Percentiles rank a stretch among this genome's conserved stretches.
phyloP scores from a whole-genome alignment of 2,329 filamentous ascomycete genomes.

The Calonectria henricotiae region DNA sequence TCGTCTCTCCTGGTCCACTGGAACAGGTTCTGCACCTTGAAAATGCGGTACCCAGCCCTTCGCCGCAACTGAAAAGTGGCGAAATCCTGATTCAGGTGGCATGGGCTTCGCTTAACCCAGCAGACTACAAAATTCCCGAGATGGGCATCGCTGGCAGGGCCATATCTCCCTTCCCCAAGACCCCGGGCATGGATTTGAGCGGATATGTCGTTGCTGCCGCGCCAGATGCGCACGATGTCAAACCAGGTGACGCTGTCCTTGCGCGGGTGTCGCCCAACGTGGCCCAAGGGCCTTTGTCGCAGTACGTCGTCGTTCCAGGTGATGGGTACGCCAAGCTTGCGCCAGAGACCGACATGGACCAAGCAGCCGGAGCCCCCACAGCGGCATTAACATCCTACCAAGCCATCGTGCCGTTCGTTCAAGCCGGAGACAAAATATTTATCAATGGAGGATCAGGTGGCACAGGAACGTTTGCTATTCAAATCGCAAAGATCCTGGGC shows the following conservation, averaged over 20 bases:
- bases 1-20: slow-evolving; percentile 49
- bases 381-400: slow-evolving; percentile 68
- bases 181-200: slow-evolving; percentile 68
- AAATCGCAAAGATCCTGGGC: slow-evolving; percentile 76
- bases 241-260: slow-evolving; percentile 63
- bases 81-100: slow-evolving; percentile 63
- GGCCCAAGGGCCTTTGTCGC: slow-evolving; percentile 62
- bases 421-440: slow-evolving; percentile 71
- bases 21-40: slow-evolving; percentile 47
- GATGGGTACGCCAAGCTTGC: slow-evolving; percentile 60
- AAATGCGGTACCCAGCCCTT: slow-evolving; percentile 42
- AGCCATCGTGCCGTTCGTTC: slow-evolving; percentile 64
- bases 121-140: slow-evolving; percentile 66
- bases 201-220: slow-evolving; percentile 64
- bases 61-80: slow-evolving; percentile 45
- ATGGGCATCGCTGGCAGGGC: slow-evolving; percentile 58
- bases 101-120: slow-evolving; percentile 64
- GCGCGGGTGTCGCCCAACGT: slow-evolving; percentile 56
- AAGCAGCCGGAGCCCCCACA: slow-evolving; percentile 63
- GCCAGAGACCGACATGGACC: slow-evolving; percentile 57
- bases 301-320: slow-evolving; percentile 60
- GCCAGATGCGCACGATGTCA: slow-evolving; percentile 51
- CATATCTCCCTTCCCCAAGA: slow-evolving; percentile 58
- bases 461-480: slow-evolving; percentile 74
- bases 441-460: slow-evolving; percentile 79